A percentile compares a stretch with the other conserved stretches of the same genome.
Conservation (phyloP, 192 early-diverging fungal species). For the Cetraspora pellucida region DNA sequence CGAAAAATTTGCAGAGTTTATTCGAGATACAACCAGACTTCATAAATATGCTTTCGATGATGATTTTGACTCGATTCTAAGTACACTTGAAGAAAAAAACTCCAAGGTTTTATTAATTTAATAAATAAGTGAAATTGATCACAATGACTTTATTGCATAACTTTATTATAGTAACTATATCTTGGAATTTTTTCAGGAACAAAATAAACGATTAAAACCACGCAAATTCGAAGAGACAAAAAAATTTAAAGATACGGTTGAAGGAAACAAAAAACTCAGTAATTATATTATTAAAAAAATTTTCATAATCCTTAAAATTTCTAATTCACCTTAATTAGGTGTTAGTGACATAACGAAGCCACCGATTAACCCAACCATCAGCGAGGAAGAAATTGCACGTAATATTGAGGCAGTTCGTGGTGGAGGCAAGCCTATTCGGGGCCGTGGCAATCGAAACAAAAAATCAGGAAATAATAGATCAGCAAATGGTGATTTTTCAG, state of each 20-base stretch:
- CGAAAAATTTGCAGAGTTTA: constrained; percentile 50
- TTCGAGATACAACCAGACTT: constrained; percentile 36
- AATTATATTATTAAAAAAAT: constrained; percentile 2
- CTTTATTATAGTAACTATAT: not conserved
- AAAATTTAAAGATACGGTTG: constrained; percentile 67
- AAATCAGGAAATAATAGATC: constrained; percentile 36
- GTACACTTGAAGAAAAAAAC: constrained; percentile 70
- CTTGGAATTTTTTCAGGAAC: constrained; percentile 23
- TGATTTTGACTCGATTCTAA: constrained; percentile 68
- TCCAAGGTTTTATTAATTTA: constrained; percentile 43
- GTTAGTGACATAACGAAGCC: constrained; percentile 32
- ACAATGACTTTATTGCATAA: constrained; percentile 8
- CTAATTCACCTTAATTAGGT: not conserved
- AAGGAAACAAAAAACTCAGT: constrained; percentile 51
- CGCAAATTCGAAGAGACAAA: constrained; percentile 81
- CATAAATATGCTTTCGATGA: constrained; percentile 61
- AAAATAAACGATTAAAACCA: constrained; percentile 58
- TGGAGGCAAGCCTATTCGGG: constrained; percentile 32
- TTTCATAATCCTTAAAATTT: not conserved
- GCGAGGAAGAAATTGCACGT: constrained; percentile 55
- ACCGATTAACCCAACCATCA: constrained; percentile 33
- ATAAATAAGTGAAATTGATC: not conserved
- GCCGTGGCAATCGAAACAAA: constrained; percentile 40
- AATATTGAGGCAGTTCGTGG: constrained; percentile 52
- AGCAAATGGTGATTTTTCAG: constrained; percentile 26